phyloP scores from a whole-genome alignment of 108 stramenopile species.

The Nitzschia palea region DNA sequence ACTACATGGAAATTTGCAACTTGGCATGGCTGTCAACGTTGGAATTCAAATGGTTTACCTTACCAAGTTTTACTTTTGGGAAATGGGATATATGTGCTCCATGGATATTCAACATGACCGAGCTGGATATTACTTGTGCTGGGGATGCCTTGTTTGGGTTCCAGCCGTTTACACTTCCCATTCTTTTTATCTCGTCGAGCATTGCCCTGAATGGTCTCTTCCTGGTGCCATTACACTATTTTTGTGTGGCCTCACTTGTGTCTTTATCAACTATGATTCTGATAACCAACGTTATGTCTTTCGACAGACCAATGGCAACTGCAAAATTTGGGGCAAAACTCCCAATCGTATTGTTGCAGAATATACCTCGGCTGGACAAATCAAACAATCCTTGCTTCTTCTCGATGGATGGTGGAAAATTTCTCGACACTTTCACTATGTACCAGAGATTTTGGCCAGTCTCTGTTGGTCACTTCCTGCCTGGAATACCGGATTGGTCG shows the following conservation, averaged over 20 bases:
- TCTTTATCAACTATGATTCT: slow-evolving; percentile 95
- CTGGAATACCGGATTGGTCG: slow-evolving; percentile 56
- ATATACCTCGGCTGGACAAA: slow-evolving; percentile 77
- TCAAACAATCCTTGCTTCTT: slow-evolving; percentile 81
- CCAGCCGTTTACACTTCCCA: slow-evolving; percentile 94
- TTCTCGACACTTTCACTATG: slow-evolving; percentile 97
- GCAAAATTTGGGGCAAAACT: slow-evolving; percentile 86
- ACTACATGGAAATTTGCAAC: slow-evolving; percentile 42
- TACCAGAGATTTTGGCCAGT: slow-evolving; percentile 89
- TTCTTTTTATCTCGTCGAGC: slow-evolving; percentile 78
- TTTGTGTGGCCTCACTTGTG: slow-evolving; percentile 60
- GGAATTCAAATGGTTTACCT: slow-evolving; percentile 88
- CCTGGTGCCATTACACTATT: slow-evolving; percentile 61
- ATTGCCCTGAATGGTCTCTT: slow-evolving; percentile 76
- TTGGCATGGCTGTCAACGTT: slow-evolving; percentile 74
- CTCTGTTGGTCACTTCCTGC: slow-evolving; percentile 91
- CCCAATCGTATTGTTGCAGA: slow-evolving; percentile 89
- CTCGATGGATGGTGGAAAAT: slow-evolving; percentile 62
- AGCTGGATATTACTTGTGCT: slow-evolving; percentile 93
- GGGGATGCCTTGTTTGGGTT: slow-evolving; percentile 99
- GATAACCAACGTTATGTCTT: slow-evolving; percentile 95
- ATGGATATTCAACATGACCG: slow-evolving; percentile 93
- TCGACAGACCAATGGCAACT: slow-evolving; percentile 79
- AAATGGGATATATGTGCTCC: slow-evolving; percentile 99
- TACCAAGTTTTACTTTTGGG: slow-evolving; percentile 99